Percentiles rank a stretch among this genome's conserved stretches.
These are phyloP conservation scores for Xylaria cubensis DNA, from an alignment of 495 filamentous ascomycete genomes.

Conservation along the genomic window DNA sequence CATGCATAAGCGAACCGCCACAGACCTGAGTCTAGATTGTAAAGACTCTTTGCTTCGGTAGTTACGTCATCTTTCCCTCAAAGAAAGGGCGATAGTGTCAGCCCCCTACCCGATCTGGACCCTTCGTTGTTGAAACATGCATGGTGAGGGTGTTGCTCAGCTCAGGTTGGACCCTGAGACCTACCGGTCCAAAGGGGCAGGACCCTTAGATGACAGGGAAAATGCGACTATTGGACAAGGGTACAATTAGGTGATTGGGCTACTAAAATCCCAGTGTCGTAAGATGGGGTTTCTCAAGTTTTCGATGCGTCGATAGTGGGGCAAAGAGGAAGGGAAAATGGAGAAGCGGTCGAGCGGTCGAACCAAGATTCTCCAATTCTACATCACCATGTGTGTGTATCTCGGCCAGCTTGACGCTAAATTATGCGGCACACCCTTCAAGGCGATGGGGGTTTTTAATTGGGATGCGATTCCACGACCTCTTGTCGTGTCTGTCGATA, in stretches of 20 bases:
- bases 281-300: slow-evolving; percentile 15
- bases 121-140: slow-evolving; percentile 27
- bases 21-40: slow-evolving; percentile 1
- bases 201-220: slow-evolving; percentile 13
- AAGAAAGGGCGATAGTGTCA: slow-evolving; percentile 13
- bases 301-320: slow-evolving; percentile 3
- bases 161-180: slow-evolving; percentile 23
- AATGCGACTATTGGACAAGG: background rate
- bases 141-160: slow-evolving; percentile 18
- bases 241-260: background rate
- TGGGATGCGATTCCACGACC: background rate
- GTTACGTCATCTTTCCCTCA: slow-evolving; percentile 10
- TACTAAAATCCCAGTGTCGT: background rate
- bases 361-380: background rate
- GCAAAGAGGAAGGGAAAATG: background rate
- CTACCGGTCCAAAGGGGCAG: slow-evolving; percentile 15
- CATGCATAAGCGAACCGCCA: slow-evolving; percentile 10
- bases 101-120: slow-evolving; percentile 29
- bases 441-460: background rate
- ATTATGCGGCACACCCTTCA: background rate
- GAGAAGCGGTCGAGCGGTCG: background rate
- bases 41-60: background rate
- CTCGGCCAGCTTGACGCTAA: background rate
- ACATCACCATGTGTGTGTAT: background rate
- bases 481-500: background rate